Evolutionary conservation across 495 filamentous ascomycete genomes (phyloP).

Genomic region (Tuber melanosporum): DNA sequence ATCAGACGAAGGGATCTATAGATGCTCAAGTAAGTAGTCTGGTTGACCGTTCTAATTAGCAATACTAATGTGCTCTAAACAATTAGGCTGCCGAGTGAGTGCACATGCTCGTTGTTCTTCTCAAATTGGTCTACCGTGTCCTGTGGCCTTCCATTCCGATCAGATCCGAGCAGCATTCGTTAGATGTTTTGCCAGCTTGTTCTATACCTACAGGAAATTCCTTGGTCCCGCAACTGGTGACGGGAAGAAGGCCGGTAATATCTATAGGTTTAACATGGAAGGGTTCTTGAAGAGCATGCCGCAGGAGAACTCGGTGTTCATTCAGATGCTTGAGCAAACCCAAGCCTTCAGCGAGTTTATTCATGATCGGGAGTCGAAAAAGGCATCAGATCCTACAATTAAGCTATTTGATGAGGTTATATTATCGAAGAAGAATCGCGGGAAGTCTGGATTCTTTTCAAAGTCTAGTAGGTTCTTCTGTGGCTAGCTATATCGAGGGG

Average conservation of each 20-base stretch:
- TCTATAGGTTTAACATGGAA: constrained; percentile 93
- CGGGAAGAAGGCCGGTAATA: constrained; percentile 75
- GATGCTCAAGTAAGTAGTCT: constrained; percentile 51
- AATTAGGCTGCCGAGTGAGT: constrained; percentile 60
- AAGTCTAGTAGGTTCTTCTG: constrained; percentile 51
- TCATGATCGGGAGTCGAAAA: constrained; percentile 71
- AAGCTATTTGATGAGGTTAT: constrained; percentile 94
- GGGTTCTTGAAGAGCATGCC: constrained; percentile 86
- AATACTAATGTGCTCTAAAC: constrained; percentile 18
- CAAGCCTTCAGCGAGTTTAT: constrained; percentile 98
- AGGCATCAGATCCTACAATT: constrained; percentile 56
- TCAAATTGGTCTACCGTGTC: constrained; percentile 78
- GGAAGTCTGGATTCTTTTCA: constrained; percentile 51
- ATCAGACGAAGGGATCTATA: constrained; percentile 83
- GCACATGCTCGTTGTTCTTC: constrained; percentile 77
- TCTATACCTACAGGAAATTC: constrained; percentile 91
- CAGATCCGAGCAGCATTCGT: constrained; percentile 90
- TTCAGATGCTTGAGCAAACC: constrained; percentile 78
- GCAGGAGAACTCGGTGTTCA: constrained; percentile 83
- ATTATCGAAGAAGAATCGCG: constrained; percentile 84
- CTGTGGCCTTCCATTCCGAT: constrained; percentile 81
- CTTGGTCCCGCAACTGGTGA: constrained; percentile 68
- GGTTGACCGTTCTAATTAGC: constrained; percentile 9
- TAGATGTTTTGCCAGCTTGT: constrained; percentile 83
- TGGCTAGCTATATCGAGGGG: constrained; percentile 30